phyloP scores from a whole-genome alignment of 148 eudicot species.

The Rhododendron kiyosumense region DNA sequence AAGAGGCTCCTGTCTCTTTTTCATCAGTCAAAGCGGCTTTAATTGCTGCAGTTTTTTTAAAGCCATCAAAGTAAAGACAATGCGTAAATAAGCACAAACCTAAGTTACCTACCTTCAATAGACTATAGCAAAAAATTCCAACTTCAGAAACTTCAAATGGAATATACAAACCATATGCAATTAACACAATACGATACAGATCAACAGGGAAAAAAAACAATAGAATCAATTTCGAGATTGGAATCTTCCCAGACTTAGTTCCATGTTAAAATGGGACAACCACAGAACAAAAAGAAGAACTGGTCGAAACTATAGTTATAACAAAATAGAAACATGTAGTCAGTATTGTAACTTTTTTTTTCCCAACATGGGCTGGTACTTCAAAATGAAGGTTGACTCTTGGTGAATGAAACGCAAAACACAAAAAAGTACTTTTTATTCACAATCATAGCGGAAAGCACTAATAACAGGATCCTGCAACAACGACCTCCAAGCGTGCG shows the following conservation, averaged over 20 bases:
- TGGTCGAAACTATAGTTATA: background rate
- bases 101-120: background rate
- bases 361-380: background rate
- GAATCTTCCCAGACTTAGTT: background rate
- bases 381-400: background rate
- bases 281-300: background rate
- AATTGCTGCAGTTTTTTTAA: conserved; percentile 33
- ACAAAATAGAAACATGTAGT: background rate
- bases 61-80: background rate
- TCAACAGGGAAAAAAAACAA: too few species aligned
- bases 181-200: background rate
- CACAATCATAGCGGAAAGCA: background rate
- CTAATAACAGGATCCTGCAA: background rate
- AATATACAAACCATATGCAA: background rate
- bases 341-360: background rate
- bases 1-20: conserved; percentile 37
- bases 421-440: background rate
- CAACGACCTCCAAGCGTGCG: background rate
- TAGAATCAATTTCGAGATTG: too few species aligned
- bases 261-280: background rate
- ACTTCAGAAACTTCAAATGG: background rate
- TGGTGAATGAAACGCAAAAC: background rate
- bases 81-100: background rate
- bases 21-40: conserved; percentile 57
- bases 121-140: background rate